Conservation (phyloP, 345 rosid species). For the Pistacia atlantica region DNA sequence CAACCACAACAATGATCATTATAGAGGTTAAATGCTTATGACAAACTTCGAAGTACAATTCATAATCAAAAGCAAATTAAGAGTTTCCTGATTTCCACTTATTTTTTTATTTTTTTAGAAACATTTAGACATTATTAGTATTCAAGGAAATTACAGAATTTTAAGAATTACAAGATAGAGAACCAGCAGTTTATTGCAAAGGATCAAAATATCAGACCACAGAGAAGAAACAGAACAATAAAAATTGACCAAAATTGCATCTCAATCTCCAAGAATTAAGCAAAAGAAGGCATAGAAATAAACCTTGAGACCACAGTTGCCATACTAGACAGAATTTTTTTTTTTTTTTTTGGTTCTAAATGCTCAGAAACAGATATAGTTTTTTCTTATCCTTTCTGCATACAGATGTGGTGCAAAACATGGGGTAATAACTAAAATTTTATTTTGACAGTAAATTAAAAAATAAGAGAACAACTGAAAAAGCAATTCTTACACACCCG, state of each 20-base stretch:
- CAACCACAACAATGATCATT: neutral
- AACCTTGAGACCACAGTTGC: neutral
- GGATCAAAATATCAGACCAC: neutral
- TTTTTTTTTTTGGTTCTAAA: neutral
- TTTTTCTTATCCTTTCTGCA: neutral
- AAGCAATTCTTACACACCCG: slow-evolving; percentile 56
- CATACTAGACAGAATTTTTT: neutral
- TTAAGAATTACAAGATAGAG: neutral
- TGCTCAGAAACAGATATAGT: neutral
- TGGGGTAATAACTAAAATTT: no score
- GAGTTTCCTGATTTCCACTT: neutral
- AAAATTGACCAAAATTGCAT: neutral
- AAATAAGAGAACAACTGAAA: neutral
- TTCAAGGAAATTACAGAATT: no score
- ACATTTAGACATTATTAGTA: neutral
- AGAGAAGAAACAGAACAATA: neutral
- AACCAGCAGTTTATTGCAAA: neutral
- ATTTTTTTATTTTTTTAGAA: no score
- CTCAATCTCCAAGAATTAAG: neutral
- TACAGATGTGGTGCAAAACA: neutral
- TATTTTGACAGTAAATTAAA: neutral
- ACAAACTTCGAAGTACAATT: neutral
- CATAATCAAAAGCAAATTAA: neutral
- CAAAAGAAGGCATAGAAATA: neutral
- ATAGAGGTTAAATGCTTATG: neutral